Base-by-base conservation (phyloP, 179 eudicot genomes). In the Silene noctiflora region DNA sequence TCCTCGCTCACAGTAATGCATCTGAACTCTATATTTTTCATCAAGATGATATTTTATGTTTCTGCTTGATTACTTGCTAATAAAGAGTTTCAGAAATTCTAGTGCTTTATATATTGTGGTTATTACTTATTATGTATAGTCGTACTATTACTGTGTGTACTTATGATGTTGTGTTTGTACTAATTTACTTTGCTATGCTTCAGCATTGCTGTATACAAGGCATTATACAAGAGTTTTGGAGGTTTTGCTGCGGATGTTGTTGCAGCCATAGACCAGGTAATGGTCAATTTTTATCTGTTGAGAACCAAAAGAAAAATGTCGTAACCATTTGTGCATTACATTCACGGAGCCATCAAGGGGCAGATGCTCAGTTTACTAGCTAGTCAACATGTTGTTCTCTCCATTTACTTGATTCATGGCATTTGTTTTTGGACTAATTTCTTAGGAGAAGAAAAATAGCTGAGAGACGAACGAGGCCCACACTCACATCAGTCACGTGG, bases 1-100 rank as follows among this genome's bases (percentile, higher is more conserved):
- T 76, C 99, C 99, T 76, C 98, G 90, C 73, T 88, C 99, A 77
- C 95, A 95, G 99, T 96, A 85, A 86, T 72, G 70, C 61, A 74
- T 64, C 78, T 66, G 48, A 74, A 46, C 78, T 72, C 31, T 21
- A 35, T 65, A 20, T 21, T 72, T 66, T 76, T 33, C 58, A 59
- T 12, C 60, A 27, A 56, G 44, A 42, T 53, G 33, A 19, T 67
- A 59, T 59, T 42, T 17, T 11, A 6, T 67, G 16, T 0, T 6
- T 35, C 46, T 12, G 39, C 59, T 22, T 55, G 58, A 13, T 19
- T 24, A 3, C 46, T 39, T 8, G 11, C 46, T 2, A 39, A 0
- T 1, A 7, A 39, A 39, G 46, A 39, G 46, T 19, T 5, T 44
- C 20, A 46, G 22, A 31, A 65, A 4, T 66, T 75, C 24, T 10